Base-by-base conservation (phyloP, 176 grass and related monocot species). In the Themeda triandra region DNA sequence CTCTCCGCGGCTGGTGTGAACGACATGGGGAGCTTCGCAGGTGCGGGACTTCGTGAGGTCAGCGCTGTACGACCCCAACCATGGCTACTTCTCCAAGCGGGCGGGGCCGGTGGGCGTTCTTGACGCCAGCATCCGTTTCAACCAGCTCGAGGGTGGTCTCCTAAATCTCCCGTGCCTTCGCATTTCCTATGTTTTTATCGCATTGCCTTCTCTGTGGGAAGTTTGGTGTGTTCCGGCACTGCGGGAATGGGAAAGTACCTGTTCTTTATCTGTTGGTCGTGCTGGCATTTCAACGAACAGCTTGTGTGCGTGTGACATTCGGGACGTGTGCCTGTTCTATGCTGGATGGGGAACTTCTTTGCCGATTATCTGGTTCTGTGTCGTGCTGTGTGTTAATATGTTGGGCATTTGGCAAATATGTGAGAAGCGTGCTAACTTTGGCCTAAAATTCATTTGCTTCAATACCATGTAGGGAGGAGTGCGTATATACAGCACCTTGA, bases 31-130 rank as follows among this genome's bases (percentile, higher is more conserved):
- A 35, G 54, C 2, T 28, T 59, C 56, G 83, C 92, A 98, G 96
- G 96, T 98, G 33, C 96, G 91, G 25, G 85, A 98, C 83, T 98
- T 94, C 76, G 80, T 98, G 30, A 89, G 80, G 80, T 95, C 93
- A 18, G 96, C 91, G 62, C 78, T 98, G 33, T 98, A 98, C 73
- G 89, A 95, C 32, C 93, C 91, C 42, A 74, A 89, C 63, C 86
- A 95, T 63, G 96, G 96, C 25, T 98, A 98, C 83, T 98, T 98
- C 91, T 95, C 96, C 78, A 95, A 95, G 83, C 69, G 63, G 29
- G 88, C 87, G 35, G 89, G 89, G 19, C 89, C 96, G 13, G 93
- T 98, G 37, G 96, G 96, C 10, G 69, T 95, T 78, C 96, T 98
- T 35, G 86, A 98, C 48, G 80, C 66, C 64, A 87, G 89, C 86